phyloP scores from a whole-genome alignment of 2,329 filamentous ascomycete species.

The Paecilomyces variotii region DNA sequence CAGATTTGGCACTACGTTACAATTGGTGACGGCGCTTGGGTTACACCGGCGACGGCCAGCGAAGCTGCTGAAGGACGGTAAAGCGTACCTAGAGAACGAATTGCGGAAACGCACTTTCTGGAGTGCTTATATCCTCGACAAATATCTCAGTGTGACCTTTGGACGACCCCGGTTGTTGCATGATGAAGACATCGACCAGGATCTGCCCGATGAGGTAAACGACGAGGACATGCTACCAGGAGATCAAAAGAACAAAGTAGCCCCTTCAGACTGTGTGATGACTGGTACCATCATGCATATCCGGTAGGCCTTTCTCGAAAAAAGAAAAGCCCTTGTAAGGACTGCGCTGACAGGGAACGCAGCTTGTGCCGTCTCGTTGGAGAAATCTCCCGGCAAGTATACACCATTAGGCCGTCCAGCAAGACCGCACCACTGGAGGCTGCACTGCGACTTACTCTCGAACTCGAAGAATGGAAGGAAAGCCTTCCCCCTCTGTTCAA shows the following conservation, averaged over 20 bases:
- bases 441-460: slow-evolving; percentile 24
- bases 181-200: slow-evolving; percentile 57
- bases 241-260: slow-evolving; percentile 26
- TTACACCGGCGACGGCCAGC: slow-evolving; percentile 26
- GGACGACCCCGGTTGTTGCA: slow-evolving; percentile 54
- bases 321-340: background rate
- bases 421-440: slow-evolving; percentile 24
- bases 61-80: slow-evolving; percentile 20
- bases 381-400: slow-evolving; percentile 41
- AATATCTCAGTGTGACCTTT: slow-evolving; percentile 56
- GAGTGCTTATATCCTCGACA: slow-evolving; percentile 56
- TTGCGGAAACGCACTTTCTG: slow-evolving; percentile 54
- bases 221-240: slow-evolving; percentile 48
- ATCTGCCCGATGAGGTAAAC: slow-evolving; percentile 48
- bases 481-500: slow-evolving; percentile 28
- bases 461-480: slow-evolving; percentile 30
- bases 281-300: slow-evolving; percentile 32
- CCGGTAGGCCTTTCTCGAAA: slow-evolving; percentile 14
- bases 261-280: slow-evolving; percentile 32
- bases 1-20: slow-evolving; percentile 49
- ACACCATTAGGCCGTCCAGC: slow-evolving; percentile 25
- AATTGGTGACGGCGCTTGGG: slow-evolving; percentile 43
- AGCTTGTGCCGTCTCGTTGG: slow-evolving; percentile 45
- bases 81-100: slow-evolving; percentile 35
- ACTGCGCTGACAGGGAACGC: background rate